Evolutionary conservation across 768 basidiomycete genomes (phyloP).

Genomic region (Scleroderma citrinum): DNA sequence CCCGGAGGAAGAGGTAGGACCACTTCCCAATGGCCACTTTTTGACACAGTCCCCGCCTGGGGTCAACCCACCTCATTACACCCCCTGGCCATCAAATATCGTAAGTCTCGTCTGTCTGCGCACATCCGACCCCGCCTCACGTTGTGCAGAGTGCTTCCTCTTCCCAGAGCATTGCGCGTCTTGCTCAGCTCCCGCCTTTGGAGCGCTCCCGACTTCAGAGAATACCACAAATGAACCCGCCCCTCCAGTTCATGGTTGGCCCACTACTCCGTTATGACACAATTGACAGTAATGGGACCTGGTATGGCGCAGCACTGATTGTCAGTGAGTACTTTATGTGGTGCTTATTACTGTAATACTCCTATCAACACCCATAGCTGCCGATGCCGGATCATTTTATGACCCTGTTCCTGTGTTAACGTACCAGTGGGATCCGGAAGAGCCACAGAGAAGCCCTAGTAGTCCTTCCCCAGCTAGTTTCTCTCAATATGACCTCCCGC

Average conservation of each 20-base stretch:
- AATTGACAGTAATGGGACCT: slow-evolving; percentile 66
- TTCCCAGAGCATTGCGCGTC: slow-evolving; percentile 19
- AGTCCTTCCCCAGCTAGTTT: slow-evolving; percentile 22
- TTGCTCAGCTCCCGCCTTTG: slow-evolving; percentile 50
- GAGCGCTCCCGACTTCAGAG: slow-evolving; percentile 59
- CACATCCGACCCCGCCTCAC: neutral
- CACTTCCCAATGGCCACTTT: slow-evolving; percentile 52
- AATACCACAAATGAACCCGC: slow-evolving; percentile 68
- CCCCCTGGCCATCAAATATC: slow-evolving; percentile 43
- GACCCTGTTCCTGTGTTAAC: slow-evolving; percentile 65
- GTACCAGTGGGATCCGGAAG: slow-evolving; percentile 70
- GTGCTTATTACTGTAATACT: neutral
- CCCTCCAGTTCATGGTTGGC: slow-evolving; percentile 88
- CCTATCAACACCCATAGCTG: slow-evolving; percentile 38
- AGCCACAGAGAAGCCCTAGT: slow-evolving; percentile 12
- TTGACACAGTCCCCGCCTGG: slow-evolving; percentile 48
- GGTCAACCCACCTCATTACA: slow-evolving; percentile 33
- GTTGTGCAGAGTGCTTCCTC: slow-evolving; percentile 12
- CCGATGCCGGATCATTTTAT: slow-evolving; percentile 74
- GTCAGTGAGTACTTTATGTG: slow-evolving; percentile 57
- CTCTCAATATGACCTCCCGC: slow-evolving; percentile 47
- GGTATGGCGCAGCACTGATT: slow-evolving; percentile 84
- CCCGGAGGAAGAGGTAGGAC: slow-evolving; percentile 53
- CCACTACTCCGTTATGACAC: slow-evolving; percentile 90
- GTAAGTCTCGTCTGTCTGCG: neutral